Conservation (phyloP, 2,329 filamentous ascomycete genomes). For the Verticillium dahliae region DNA sequence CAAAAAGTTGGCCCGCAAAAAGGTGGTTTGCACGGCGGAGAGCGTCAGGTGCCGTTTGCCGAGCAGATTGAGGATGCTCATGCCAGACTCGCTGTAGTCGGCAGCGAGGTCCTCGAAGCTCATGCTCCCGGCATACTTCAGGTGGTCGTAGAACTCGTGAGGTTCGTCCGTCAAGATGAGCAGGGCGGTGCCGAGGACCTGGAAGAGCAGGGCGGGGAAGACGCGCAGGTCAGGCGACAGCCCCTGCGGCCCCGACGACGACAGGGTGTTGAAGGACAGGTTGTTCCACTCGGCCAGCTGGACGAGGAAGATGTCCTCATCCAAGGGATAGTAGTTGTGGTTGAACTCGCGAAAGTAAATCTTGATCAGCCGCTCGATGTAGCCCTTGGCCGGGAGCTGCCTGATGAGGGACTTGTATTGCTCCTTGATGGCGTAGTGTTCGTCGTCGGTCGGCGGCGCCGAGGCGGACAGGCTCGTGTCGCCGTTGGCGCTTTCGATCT, state of each 20-base stretch:
- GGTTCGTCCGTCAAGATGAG: constrained; percentile 42
- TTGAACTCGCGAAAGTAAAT: constrained; percentile 54
- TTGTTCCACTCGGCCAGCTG: constrained; percentile 49
- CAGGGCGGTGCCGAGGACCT: constrained; percentile 48
- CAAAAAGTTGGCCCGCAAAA: constrained; percentile 47
- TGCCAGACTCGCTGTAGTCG: constrained; percentile 54
- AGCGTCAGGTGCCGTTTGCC: constrained; percentile 51
- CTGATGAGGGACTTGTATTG: constrained; percentile 53
- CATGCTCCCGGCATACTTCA: constrained; percentile 55
- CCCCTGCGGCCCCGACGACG: constrained; percentile 41
- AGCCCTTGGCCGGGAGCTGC: constrained; percentile 47
- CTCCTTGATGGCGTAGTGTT: constrained; percentile 39
- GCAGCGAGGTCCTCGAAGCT: constrained; percentile 53
- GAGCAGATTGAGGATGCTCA: constrained; percentile 44
- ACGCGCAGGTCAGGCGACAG: constrained; percentile 44
- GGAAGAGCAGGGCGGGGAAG: constrained; percentile 55
- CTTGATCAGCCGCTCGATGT: constrained; percentile 47
- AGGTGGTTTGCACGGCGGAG: constrained; percentile 51
- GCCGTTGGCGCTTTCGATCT: constrained; percentile 39
- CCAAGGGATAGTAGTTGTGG: constrained; percentile 46
- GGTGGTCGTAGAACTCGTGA: constrained; percentile 42
- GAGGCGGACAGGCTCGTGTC: constrained; percentile 21
- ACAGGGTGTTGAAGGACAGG: constrained; percentile 44
- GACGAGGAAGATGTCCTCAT: constrained; percentile 42
- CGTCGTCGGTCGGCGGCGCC: constrained; percentile 17